Percentiles rank a stretch among this genome's conserved stretches.
phyloP scores from a whole-genome alignment of 2,329 filamentous ascomycete species.

The Claviceps citrina region DNA sequence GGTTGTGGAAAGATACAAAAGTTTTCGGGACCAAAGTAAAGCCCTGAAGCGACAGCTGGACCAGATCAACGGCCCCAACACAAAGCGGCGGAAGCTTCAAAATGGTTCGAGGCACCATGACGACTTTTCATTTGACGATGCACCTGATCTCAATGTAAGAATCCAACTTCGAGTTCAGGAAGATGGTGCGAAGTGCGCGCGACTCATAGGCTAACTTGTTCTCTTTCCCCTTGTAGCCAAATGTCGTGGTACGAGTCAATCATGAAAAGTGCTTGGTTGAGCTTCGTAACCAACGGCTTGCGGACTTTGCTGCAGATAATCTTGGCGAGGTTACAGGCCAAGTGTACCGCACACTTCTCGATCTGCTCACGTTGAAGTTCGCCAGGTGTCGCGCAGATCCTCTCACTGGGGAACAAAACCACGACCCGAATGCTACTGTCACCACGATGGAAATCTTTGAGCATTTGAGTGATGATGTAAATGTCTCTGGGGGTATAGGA shows the following conservation, averaged over 20 bases:
- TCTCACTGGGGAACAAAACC: constrained; percentile 18
- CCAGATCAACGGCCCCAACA: constrained; percentile 21
- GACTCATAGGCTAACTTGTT: background rate
- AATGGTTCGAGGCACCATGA: constrained; percentile 25
- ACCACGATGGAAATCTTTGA: constrained; percentile 42
- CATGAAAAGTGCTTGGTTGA: constrained; percentile 72
- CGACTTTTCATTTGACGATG: constrained; percentile 19
- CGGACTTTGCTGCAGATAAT: constrained; percentile 53
- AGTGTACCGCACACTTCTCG: constrained; percentile 62
- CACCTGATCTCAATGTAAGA: constrained; percentile 38
- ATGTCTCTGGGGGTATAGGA: constrained; percentile 42
- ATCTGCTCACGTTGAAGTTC: constrained; percentile 52
- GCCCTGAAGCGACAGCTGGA: constrained; percentile 37
- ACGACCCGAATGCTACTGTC: constrained; percentile 21
- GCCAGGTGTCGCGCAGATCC: constrained; percentile 49
- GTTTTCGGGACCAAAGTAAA: constrained; percentile 37
- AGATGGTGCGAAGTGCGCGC: background rate
- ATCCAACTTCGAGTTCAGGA: background rate
- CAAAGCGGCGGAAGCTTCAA: constrained; percentile 40
- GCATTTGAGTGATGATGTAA: constrained; percentile 34
- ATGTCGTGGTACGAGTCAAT: constrained; percentile 65
- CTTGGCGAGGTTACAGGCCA: constrained; percentile 60
- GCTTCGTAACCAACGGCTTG: constrained; percentile 63
- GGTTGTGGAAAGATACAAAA: constrained; percentile 36
- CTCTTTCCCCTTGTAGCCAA: constrained; percentile 33